phyloP scores from a whole-genome alignment of 805 yeast genomes.

The Suhomyces tanzawaensis region DNA sequence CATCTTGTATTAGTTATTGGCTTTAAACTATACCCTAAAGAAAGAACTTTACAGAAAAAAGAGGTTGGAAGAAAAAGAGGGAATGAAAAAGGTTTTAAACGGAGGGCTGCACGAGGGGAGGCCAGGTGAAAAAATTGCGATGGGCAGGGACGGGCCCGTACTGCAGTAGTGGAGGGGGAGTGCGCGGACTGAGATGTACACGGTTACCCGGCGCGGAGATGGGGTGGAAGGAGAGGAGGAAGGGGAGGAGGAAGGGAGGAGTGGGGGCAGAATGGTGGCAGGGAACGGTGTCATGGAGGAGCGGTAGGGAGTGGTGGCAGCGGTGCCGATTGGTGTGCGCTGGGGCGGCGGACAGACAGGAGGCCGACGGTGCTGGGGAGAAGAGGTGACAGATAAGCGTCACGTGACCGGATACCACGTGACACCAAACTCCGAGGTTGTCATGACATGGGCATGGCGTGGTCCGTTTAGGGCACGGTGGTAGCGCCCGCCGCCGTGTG shows the following conservation, averaged over 20 bases:
- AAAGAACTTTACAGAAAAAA: slow-evolving; percentile 14
- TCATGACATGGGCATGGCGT: no score
- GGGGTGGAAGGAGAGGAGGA: not conserved
- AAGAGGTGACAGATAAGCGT: no score
- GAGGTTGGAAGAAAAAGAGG: slow-evolving; percentile 16
- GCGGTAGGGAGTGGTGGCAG: no score
- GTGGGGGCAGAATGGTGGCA: not conserved
- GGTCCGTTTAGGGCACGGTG: no score
- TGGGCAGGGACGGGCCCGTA: slow-evolving; percentile 2
- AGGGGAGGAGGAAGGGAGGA: not conserved
- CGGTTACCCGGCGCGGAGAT: slow-evolving; percentile 9
- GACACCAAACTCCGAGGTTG: no score
- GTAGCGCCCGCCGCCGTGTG: no score
- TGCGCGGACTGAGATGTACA: slow-evolving; percentile 7
- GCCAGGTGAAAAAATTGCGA: slow-evolving; percentile 6
- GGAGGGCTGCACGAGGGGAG: slow-evolving; percentile 16
- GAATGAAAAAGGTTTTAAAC: slow-evolving; percentile 15
- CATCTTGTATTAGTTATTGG: slow-evolving; percentile 28
- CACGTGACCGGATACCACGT: no score
- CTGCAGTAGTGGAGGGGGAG: slow-evolving; percentile 4
- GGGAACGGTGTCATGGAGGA: not conserved
- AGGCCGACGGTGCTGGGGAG: no score
- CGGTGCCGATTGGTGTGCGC: no score
- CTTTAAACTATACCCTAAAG: slow-evolving; percentile 20
- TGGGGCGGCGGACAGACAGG: no score